Conservation (phyloP, 768 basidiomycete species). For the Naganishia friedmannii region DNA sequence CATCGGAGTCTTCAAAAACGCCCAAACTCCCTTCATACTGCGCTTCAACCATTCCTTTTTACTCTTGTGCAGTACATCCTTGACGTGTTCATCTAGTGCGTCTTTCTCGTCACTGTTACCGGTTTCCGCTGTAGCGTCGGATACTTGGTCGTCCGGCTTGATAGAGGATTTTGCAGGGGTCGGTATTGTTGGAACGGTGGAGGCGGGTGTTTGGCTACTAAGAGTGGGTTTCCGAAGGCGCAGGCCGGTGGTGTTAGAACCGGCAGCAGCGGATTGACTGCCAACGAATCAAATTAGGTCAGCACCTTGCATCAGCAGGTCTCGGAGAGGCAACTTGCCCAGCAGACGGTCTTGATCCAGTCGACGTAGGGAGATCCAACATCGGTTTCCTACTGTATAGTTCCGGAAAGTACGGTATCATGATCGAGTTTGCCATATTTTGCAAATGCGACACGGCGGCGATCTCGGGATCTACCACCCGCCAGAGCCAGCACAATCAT, state of each 20-base stretch:
- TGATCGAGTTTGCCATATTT: constrained; percentile 74
- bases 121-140: constrained; percentile 20
- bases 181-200: neutral
- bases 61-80: constrained; percentile 66
- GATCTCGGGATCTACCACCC: constrained; percentile 64
- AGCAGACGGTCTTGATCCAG: constrained; percentile 27
- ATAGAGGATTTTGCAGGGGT: constrained; percentile 7
- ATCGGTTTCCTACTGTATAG: constrained; percentile 70
- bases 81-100: constrained; percentile 71
- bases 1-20: constrained; percentile 78
- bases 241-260: neutral
- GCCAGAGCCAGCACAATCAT: no score
- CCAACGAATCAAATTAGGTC: constrained; percentile 27
- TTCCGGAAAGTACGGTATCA: constrained; percentile 66
- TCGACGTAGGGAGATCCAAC: constrained; percentile 57
- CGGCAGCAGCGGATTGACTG: constrained; percentile 46
- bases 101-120: constrained; percentile 34
- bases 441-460: constrained; percentile 65
- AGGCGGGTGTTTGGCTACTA: neutral
- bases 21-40: constrained; percentile 69
- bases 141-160: constrained; percentile 19
- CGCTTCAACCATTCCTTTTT: constrained; percentile 52
- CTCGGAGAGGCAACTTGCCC: neutral
- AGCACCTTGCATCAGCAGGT: neutral
- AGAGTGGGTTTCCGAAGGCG: neutral